Percentiles rank a stretch among this genome's conserved stretches.
Conservation (phyloP, 441 rosid species). For the Mallotus japonicus region DNA sequence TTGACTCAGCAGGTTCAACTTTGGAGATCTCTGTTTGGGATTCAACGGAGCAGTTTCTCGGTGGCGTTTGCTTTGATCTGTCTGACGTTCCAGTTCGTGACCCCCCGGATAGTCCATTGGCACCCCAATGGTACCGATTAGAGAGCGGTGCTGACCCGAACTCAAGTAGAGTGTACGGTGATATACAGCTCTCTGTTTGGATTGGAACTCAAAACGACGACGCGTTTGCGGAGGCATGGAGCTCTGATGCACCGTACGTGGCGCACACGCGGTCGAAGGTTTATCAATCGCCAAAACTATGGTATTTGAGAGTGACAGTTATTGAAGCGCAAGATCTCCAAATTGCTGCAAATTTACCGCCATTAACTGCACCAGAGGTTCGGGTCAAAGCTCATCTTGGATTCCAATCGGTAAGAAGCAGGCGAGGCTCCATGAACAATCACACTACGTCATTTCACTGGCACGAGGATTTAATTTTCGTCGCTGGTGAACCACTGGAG, state of each 20-base stretch:
- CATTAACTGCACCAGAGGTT: constrained; percentile 76
- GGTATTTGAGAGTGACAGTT: constrained; percentile 83
- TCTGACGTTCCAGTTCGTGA: constrained; percentile 81
- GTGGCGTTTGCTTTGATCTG: constrained; percentile 83
- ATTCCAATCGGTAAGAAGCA: constrained; percentile 66
- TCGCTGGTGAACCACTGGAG: constrained; percentile 87
- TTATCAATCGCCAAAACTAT: constrained; percentile 87
- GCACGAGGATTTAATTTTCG: constrained; percentile 83
- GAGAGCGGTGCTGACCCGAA: constrained; percentile 53
- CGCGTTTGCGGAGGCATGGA: constrained; percentile 89
- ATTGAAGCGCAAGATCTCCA: constrained; percentile 85
- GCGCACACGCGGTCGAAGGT: constrained; percentile 89
- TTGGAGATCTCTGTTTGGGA: constrained; percentile 93
- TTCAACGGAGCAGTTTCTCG: constrained; percentile 66
- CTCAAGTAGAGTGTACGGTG: constrained; percentile 57
- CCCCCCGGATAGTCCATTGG: constrained; percentile 85
- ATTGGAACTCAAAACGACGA: constrained; percentile 91
- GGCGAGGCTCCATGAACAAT: constrained; percentile 70
- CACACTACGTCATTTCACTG: constrained; percentile 70
- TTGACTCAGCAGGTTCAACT: constrained; percentile 49
- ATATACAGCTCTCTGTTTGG: constrained; percentile 91
- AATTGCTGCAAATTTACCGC: constrained; percentile 71
- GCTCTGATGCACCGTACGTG: constrained; percentile 77
- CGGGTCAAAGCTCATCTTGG: constrained; percentile 78
- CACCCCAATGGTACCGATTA: constrained; percentile 86